Conservation (phyloP, 441 rosid genomes). For the Gossypium armourianum region DNA sequence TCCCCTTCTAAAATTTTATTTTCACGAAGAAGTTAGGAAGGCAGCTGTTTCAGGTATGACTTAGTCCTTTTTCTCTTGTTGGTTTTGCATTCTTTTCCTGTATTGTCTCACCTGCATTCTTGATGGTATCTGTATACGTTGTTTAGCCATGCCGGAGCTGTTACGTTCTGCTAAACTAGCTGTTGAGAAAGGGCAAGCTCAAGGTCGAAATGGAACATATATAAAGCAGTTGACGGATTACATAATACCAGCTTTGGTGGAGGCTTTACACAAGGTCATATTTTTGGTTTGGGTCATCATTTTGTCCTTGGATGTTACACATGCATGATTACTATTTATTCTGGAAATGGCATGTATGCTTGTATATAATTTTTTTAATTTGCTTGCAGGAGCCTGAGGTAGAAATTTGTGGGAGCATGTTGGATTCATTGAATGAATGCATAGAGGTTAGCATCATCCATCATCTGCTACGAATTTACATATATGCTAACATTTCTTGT, state of each 20-base stretch:
- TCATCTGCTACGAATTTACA: not conserved
- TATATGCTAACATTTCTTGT: not conserved
- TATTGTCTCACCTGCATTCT: slow-evolving; percentile 1
- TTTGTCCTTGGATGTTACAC: not conserved
- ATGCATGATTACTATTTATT: not conserved
- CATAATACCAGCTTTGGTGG: slow-evolving; percentile 43
- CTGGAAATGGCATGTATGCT: not conserved
- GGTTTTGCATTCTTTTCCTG: slow-evolving; percentile 6
- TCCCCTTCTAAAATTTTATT: slow-evolving; percentile 59
- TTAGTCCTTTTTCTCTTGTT: not conserved
- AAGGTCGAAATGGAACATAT: slow-evolving; percentile 44
- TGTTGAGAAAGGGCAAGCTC: slow-evolving; percentile 48
- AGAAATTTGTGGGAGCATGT: slow-evolving; percentile 48
- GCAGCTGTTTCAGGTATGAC: slow-evolving; percentile 56
- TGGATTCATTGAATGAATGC: slow-evolving; percentile 50
- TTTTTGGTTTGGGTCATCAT: slow-evolving; percentile 5
- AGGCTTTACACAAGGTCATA: slow-evolving; percentile 49
- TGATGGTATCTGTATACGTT: not conserved
- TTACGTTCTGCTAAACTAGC: slow-evolving; percentile 51
- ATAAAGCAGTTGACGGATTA: slow-evolving; percentile 49
- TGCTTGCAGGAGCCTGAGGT: slow-evolving; percentile 49
- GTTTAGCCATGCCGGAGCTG: slow-evolving; percentile 48
- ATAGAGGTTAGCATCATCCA: slow-evolving; percentile 34
- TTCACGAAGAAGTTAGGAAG: slow-evolving; percentile 58
- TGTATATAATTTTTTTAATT: slow-evolving; percentile 4